Evolutionary conservation across 208 protist genomes (phyloP).

Genomic region (Entamoeba nuttalli): DNA sequence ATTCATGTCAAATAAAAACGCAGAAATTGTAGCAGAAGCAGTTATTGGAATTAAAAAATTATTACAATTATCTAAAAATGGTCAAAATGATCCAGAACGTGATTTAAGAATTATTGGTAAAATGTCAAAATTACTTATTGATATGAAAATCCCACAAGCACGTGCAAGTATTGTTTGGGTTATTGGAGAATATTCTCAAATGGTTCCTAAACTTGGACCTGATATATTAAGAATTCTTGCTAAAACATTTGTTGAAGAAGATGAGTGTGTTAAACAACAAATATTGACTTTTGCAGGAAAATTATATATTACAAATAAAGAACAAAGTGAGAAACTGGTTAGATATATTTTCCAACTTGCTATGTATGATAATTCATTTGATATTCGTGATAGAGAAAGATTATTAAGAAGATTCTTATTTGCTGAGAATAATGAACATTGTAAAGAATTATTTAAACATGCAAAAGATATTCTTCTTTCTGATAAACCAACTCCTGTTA

Average conservation of each 20-base stretch:
- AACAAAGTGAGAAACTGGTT: neutral
- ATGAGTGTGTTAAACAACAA: slow-evolving; percentile 1
- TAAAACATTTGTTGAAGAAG: slow-evolving; percentile 2
- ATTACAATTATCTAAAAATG: neutral
- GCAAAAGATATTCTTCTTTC: neutral
- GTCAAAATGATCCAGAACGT: neutral
- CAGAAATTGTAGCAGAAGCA: neutral
- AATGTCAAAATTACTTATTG: neutral
- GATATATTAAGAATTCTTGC: slow-evolving; percentile 6
- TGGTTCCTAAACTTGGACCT: slow-evolving; percentile 3
- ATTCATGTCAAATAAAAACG: neutral
- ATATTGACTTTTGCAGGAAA: slow-evolving; percentile 10
- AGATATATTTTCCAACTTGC: neutral
- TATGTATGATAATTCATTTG: slow-evolving; percentile 7
- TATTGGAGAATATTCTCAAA: slow-evolving; percentile 7
- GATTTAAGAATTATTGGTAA: neutral
- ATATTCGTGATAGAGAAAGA: slow-evolving; percentile 4
- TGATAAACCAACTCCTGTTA: neutral
- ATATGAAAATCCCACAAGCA: neutral
- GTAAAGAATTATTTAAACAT: neutral
- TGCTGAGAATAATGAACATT: neutral
- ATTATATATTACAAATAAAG: neutral
- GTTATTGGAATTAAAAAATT: slow-evolving; percentile 5
- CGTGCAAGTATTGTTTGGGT: slow-evolving; percentile 9
- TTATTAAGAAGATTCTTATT: slow-evolving; percentile 3